phyloP scores from a whole-genome alignment of 1,139 yeast genomes.

The Zhuliangozyma blackwelliae region DNA sequence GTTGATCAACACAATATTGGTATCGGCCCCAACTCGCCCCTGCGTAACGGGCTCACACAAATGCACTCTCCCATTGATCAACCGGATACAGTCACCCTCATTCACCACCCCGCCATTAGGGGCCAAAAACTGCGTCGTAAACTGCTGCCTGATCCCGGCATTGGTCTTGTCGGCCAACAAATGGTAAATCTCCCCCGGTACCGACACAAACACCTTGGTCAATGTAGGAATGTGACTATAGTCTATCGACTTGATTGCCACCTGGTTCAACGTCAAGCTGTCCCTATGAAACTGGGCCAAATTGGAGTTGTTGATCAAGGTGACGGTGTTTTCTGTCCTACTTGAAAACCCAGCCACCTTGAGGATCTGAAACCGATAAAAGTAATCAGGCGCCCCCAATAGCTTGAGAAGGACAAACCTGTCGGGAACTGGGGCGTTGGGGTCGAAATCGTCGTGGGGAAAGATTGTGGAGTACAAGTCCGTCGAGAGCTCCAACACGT shows the following conservation, averaged over 20 bases:
- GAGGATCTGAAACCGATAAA: constrained; percentile 31
- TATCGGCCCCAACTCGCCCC: constrained; percentile 44
- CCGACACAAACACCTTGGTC: constrained; percentile 32
- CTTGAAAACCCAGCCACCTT: constrained; percentile 30
- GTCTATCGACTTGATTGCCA: constrained; percentile 28
- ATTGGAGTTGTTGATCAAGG: constrained; percentile 35
- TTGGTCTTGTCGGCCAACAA: constrained; percentile 27
- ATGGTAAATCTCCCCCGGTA: constrained; percentile 43
- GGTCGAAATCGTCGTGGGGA: constrained; percentile 13
- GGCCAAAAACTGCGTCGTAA: constrained; percentile 21
- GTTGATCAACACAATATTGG: constrained; percentile 53
- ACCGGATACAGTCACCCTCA: constrained; percentile 31
- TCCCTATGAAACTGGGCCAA: constrained; percentile 26
- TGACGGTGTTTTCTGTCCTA: constrained; percentile 21
- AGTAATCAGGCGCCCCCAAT: constrained; percentile 43
- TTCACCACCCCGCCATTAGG: constrained; percentile 31
- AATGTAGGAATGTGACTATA: constrained; percentile 25
- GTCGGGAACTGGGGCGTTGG: constrained; percentile 9
- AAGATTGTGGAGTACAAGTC: constrained; percentile 32
- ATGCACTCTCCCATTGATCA: constrained; percentile 47
- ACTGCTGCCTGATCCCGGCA: constrained; percentile 24
- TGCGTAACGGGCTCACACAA: constrained; percentile 74
- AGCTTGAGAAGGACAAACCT: constrained; percentile 32
- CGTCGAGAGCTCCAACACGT: constrained; percentile 30
- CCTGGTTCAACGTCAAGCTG: constrained; percentile 32